Evolutionary conservation across 129 eudicot species (phyloP), one percentile per base, ranked within the genome.

Genomic region (Lactuca saligna): DNA sequence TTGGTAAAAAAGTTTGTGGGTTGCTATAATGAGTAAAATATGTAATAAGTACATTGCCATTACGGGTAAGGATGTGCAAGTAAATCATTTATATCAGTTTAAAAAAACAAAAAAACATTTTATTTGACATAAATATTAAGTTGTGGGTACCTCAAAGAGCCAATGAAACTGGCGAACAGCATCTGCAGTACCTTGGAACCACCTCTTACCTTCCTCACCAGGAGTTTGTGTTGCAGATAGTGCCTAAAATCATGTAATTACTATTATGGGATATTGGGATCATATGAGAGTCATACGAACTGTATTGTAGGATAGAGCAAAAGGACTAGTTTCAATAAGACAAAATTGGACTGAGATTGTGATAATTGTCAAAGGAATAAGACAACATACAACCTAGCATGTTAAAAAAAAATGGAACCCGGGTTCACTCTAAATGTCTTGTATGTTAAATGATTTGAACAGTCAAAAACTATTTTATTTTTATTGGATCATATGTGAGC

Each of bases 131-230:
- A 56, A 64, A 11, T 20, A 65, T 49, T 37, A 44, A 12, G 66
- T 51, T 12, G 12, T 34, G 42, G 15, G 37, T 81, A 88, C 97
- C 99, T 93, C 99, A 69, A 93, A 93, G 17, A 93, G 88, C 99
- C 99, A 93, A 68, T 87, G 87, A 78, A 89, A 93, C 75, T 93
- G 99, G 57, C 99, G 79, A 49, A 93, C 99, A 9, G 99, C 99
- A 73, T 93, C 99, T 54, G 99, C 97, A 13, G 99, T 87, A 68
- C 99, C 99, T 68, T 93, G 97, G 70, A 93, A 89, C 97, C 99
- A 93, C 71, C 62, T 86, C 72, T 92, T 92, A 60, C 98, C 98
- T 42, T 83, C 77, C 80, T 72, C 95, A 0, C 98, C 98, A 29
- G 96, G 95, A 72, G 98, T 92, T 78, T 92, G 98, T 54, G 98